Evolutionary conservation across 148 eudicot species (phyloP).

Genomic region (Persicaria maculosa): DNA sequence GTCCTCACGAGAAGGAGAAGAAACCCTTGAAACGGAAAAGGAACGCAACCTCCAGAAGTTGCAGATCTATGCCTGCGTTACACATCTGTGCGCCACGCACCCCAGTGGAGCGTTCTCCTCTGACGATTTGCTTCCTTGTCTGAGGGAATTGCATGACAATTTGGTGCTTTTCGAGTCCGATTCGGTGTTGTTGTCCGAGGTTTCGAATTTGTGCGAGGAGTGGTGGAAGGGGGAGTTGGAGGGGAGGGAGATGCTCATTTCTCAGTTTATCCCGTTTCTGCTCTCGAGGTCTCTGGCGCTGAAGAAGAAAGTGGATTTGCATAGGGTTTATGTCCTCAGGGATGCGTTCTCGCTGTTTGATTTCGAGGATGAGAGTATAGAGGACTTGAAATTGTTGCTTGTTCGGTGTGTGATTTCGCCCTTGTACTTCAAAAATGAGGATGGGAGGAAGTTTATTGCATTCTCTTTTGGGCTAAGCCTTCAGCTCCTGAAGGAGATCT

Average conservation of each 20-base stretch:
- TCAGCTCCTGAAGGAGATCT: slow-evolving; percentile 61
- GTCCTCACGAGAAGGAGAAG: slow-evolving; percentile 13
- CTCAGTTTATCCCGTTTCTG: slow-evolving; percentile 71
- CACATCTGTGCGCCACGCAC: slow-evolving; percentile 47
- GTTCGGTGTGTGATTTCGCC: slow-evolving; percentile 71
- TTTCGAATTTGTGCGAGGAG: slow-evolving; percentile 67
- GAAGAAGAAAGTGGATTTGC: slow-evolving; percentile 82
- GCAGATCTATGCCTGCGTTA: slow-evolving; percentile 45
- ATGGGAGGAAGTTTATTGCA: slow-evolving; percentile 74
- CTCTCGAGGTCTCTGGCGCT: slow-evolving; percentile 65
- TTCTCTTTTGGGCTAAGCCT: slow-evolving; percentile 61
- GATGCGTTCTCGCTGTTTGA: slow-evolving; percentile 78
- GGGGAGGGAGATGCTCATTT: slow-evolving; percentile 63
- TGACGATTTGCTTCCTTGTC: slow-evolving; percentile 58
- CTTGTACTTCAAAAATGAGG: slow-evolving; percentile 76
- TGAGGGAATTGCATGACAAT: slow-evolving; percentile 63
- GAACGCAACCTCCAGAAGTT: slow-evolving; percentile 26
- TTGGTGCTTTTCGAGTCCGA: slow-evolving; percentile 69
- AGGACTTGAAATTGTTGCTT: slow-evolving; percentile 65
- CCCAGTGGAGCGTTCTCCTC: slow-evolving; percentile 45
- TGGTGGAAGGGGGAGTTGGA: slow-evolving; percentile 81
- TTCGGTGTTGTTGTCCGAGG: slow-evolving; percentile 43
- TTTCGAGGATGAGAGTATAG: slow-evolving; percentile 94
- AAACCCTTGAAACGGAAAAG: slow-evolving; percentile 15
- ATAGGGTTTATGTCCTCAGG: slow-evolving; percentile 59